A percentile compares a stretch with the other conserved stretches of the same genome.
phyloP scores from a whole-genome alignment of 1,284 basidiomycete genomes.

The Ustilago loliicola region DNA sequence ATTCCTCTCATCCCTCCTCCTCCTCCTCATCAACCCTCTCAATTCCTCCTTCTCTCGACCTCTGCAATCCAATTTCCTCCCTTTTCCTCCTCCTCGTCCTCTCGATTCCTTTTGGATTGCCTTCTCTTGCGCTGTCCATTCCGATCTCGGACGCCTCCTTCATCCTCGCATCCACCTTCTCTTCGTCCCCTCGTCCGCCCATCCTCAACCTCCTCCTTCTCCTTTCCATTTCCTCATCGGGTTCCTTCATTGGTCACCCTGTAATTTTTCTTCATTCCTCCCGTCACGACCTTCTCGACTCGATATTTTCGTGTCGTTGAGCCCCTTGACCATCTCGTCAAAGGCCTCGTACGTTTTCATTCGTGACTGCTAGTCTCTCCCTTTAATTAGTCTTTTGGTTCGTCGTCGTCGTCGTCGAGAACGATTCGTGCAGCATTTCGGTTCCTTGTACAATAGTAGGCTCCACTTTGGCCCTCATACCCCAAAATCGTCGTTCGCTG shows the following conservation, averaged over 20 bases:
- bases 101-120: conserved; percentile 8
- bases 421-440: conserved; percentile 27
- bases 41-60: conserved; percentile 2
- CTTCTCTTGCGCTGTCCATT: conserved; percentile 17
- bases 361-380: conserved; percentile 1
- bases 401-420: conserved; percentile 17
- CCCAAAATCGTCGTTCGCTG: conserved; percentile 20
- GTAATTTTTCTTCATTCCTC: conserved; percentile 7
- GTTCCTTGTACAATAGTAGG: conserved; percentile 45
- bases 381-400: conserved; percentile 10
- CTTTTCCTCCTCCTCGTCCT: conserved; percentile 11
- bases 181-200: conserved; percentile 18
- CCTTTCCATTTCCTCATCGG: conserved; percentile 6
- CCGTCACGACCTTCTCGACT: conserved; percentile 15
- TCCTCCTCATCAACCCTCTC: conserved; percentile 8
- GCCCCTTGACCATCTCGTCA: conserved; percentile 9
- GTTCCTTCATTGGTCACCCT: conserved; percentile 37
- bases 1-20: conserved; percentile 1
- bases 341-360: not conserved
- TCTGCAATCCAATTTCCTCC: conserved; percentile 9
- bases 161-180: conserved; percentile 34
- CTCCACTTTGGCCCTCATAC: conserved; percentile 28
- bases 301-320: conserved; percentile 11
- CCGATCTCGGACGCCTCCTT: conserved; percentile 23
- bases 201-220: conserved; percentile 7